A percentile compares a stretch with the other conserved stretches of the same genome.
These are phyloP conservation scores for Tylopilus sp. DNA, from an alignment of 768 basidiomycete species.

Conservation along the genomic window DNA sequence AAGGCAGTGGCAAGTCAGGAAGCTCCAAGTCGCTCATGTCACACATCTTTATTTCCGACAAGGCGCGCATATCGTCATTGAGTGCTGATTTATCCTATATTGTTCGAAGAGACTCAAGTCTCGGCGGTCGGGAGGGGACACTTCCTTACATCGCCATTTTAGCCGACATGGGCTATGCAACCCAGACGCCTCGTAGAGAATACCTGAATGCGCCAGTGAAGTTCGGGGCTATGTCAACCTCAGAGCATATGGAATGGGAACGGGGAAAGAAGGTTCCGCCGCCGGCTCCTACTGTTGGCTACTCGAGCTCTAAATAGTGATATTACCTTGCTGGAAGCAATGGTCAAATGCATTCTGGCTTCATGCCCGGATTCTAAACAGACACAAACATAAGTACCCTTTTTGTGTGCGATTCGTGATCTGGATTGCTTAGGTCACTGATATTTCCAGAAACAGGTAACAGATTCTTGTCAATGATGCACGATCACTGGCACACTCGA, in stretches of 20 bases:
- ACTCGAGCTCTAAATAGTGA: no score
- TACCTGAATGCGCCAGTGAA: not conserved
- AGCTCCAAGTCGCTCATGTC: not conserved
- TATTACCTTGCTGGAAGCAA: no score
- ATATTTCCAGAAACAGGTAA: no score
- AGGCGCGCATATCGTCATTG: not conserved
- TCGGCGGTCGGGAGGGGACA: not conserved
- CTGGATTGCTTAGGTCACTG: no score
- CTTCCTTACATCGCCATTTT: no score
- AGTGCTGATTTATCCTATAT: not conserved
- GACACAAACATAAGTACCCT: no score
- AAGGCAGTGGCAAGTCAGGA: not conserved
- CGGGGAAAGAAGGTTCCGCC: not conserved
- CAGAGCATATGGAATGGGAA: constrained; percentile 7
- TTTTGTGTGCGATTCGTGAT: no score
- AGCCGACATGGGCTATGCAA: not conserved
- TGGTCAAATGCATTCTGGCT: no score
- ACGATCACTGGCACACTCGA: no score
- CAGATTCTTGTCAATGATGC: no score
- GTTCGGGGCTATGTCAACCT: not conserved
- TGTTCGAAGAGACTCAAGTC: not conserved
- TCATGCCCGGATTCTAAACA: no score
- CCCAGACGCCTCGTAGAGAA: not conserved
- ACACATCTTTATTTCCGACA: constrained; percentile 20
- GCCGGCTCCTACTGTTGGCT: no score